phyloP scores from a whole-genome alignment of 2,329 filamentous ascomycete species.

The Polytolypa hystricis region DNA sequence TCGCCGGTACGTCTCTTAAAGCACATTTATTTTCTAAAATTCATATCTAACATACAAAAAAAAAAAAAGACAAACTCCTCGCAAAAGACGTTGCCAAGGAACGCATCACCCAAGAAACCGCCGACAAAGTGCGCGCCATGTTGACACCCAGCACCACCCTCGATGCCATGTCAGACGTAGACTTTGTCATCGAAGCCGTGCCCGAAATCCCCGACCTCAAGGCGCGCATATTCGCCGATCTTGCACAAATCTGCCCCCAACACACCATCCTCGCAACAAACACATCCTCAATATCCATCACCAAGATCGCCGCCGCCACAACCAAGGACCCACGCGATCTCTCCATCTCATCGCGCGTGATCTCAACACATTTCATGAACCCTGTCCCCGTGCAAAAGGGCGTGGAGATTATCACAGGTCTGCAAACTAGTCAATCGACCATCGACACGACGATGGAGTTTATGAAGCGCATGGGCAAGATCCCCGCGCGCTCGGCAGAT shows the following conservation, averaged over 20 bases:
- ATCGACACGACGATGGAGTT: conserved; percentile 74
- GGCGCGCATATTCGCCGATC: conserved; percentile 69
- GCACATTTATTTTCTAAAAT: too few species aligned
- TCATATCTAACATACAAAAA: background rate
- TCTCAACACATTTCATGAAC: conserved; percentile 99
- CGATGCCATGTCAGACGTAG: conserved; percentile 66
- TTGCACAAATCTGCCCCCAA: conserved; percentile 69
- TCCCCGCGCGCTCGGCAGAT: conserved; percentile 77
- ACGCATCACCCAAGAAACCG: conserved; percentile 70
- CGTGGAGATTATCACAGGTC: conserved; percentile 89
- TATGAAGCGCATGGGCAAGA: conserved; percentile 85
- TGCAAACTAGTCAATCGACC: conserved; percentile 79
- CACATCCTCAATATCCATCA: conserved; percentile 97
- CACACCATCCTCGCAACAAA: conserved; percentile 93
- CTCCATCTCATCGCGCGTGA: conserved; percentile 71
- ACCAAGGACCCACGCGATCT: conserved; percentile 67
- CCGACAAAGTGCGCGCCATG: conserved; percentile 59
- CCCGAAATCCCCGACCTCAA: conserved; percentile 86
- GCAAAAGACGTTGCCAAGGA: conserved; percentile 86
- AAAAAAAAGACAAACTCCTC: conserved; percentile 67
- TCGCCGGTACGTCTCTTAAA: conserved; percentile 55
- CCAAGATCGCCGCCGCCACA: conserved; percentile 82
- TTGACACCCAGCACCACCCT: conserved; percentile 62
- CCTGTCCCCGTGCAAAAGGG: conserved; percentile 94
- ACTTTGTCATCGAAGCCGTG: conserved; percentile 96